A percentile compares a stretch with the other conserved stretches of the same genome.
phyloP scores from a whole-genome alignment of 208 protist species.

The Acanthamoeba sp. region DNA sequence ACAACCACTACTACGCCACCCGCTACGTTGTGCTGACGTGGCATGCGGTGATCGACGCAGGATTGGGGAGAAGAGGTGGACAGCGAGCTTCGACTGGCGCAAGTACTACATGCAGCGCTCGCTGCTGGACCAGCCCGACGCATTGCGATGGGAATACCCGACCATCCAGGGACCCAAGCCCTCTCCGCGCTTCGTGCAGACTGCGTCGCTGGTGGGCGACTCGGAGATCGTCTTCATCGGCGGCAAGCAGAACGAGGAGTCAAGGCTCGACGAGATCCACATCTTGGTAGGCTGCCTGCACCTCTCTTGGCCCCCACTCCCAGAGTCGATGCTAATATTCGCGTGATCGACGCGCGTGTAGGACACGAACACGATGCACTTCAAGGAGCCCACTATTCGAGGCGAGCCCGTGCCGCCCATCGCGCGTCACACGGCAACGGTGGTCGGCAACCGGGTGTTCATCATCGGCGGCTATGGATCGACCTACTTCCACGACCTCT shows the following conservation, averaged over 20 bases:
- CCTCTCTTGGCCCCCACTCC: not conserved
- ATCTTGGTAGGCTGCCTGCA: not conserved
- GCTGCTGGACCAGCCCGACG: not conserved
- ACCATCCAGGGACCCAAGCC: slow-evolving; percentile 14
- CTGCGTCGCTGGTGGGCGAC: slow-evolving; percentile 17
- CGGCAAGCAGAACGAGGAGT: slow-evolving; percentile 59
- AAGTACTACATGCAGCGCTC: slow-evolving; percentile 57
- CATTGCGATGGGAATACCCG: slow-evolving; percentile 49
- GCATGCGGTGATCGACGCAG: not conserved
- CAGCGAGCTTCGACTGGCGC: not conserved
- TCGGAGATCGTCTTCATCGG: slow-evolving; percentile 54
- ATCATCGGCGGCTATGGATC: slow-evolving; percentile 63
- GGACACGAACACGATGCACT: slow-evolving; percentile 18
- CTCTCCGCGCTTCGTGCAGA: slow-evolving; percentile 53
- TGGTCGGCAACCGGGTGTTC: slow-evolving; percentile 53
- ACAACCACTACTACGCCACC: not conserved
- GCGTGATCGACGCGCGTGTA: not conserved
- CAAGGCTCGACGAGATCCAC: slow-evolving; percentile 47
- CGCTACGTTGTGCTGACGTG: not conserved
- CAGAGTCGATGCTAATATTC: not conserved
- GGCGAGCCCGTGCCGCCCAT: slow-evolving; percentile 21
- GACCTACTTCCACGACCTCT: slow-evolving; percentile 63
- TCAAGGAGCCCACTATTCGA: slow-evolving; percentile 5
- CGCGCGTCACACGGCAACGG: slow-evolving; percentile 54
- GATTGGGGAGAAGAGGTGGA: slow-evolving; percentile 29